A percentile compares a stretch with the other conserved stretches of the same genome.
These are phyloP conservation scores for Xenosphaeropsis pyriputrescens DNA, from an alignment of 2,329 filamentous ascomycete genomes.

Conservation along the genomic window DNA sequence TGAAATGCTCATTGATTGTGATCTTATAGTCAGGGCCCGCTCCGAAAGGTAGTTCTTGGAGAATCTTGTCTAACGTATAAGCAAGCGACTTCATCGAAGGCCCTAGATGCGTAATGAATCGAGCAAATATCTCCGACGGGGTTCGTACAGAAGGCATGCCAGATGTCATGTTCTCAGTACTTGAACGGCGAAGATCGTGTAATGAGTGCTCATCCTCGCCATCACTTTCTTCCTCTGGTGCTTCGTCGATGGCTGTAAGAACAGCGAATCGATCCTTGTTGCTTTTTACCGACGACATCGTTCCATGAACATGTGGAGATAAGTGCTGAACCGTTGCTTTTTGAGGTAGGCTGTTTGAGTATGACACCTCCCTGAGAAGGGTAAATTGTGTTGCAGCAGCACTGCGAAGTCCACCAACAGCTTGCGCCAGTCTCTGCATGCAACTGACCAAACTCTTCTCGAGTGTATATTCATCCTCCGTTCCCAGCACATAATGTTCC, in stretches of 20 bases:
- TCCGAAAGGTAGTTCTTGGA: conserved; percentile 76
- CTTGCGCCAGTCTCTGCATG: conserved; percentile 73
- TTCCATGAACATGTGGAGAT: conserved; percentile 7
- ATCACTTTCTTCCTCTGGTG: conserved; percentile 38
- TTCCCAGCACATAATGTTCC: conserved; percentile 73
- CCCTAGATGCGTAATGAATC: conserved; percentile 79
- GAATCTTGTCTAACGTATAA: conserved; percentile 75
- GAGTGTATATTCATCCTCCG: conserved; percentile 63
- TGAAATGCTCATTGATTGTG: conserved; percentile 64
- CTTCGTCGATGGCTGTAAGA: conserved; percentile 48
- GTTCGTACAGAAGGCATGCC: conserved; percentile 30
- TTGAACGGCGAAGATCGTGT: conserved; percentile 5
- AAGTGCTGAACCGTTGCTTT: background rate
- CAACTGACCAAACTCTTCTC: conserved; percentile 72
- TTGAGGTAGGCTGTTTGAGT: background rate
- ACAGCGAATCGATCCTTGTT: conserved; percentile 28
- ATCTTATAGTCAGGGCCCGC: conserved; percentile 52
- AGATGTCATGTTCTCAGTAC: conserved; percentile 9
- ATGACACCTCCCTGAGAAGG: conserved; percentile 49
- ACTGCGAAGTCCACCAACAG: conserved; percentile 79
- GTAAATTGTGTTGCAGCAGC: conserved; percentile 82
- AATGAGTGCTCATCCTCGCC: conserved; percentile 22
- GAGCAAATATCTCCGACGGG: conserved; percentile 75
- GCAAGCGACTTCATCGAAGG: conserved; percentile 95
- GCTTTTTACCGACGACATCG: conserved; percentile 20